Percentiles rank a stretch among this genome's conserved stretches.
Evolutionary conservation across 305 asterid genomes (phyloP).

Genomic region (Fraxinus dipetala): DNA sequence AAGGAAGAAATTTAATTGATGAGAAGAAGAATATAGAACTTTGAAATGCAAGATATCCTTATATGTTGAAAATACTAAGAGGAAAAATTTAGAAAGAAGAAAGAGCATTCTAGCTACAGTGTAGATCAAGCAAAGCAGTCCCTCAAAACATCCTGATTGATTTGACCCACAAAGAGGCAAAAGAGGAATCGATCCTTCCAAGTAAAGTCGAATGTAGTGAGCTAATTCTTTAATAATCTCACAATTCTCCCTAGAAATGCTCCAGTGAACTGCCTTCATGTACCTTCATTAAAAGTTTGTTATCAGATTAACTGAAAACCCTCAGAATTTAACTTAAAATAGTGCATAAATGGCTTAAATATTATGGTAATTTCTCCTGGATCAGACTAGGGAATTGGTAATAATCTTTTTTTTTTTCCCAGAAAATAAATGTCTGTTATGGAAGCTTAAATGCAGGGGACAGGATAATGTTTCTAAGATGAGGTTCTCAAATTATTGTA

Average conservation of each 20-base stretch:
- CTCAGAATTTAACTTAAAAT: background rate
- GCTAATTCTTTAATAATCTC: background rate
- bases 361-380: background rate
- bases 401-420: background rate
- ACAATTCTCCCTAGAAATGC: background rate
- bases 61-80: background rate
- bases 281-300: background rate
- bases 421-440: background rate
- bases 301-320: background rate
- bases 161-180: background rate
- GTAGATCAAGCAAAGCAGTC: background rate
- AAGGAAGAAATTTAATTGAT: background rate
- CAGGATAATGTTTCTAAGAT: background rate
- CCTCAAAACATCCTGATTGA: background rate
- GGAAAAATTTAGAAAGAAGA: slow-evolving; percentile 2
- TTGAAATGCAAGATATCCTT: background rate
- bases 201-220: background rate
- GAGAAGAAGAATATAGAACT: background rate
- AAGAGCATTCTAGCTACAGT: background rate
- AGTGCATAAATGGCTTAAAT: background rate
- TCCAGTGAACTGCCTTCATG: background rate
- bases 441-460: background rate
- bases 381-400: background rate
- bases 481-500: background rate
- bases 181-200: background rate